Percentiles rank a stretch among this genome's conserved stretches.
Conservation (phyloP, 2,329 filamentous ascomycete species). For the Colletotrichum destructivum region DNA sequence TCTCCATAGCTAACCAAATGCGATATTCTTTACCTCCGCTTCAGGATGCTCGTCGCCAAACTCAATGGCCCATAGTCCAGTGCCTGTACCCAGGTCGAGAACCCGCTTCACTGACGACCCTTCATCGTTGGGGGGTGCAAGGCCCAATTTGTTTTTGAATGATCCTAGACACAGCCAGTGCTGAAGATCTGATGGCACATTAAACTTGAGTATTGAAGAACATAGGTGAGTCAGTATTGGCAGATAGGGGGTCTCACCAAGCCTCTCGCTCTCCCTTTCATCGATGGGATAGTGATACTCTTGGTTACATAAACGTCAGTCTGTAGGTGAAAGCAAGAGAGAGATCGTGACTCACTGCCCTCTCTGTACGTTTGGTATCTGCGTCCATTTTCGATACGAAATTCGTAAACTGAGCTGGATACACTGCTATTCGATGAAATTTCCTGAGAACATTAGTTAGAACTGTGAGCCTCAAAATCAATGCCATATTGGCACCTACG, state of each 20-base stretch:
- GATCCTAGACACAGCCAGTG: neutral
- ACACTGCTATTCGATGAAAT: neutral
- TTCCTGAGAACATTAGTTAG: too few species aligned
- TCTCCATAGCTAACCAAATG: neutral
- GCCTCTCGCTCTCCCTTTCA: neutral
- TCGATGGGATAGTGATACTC: conserved; percentile 1
- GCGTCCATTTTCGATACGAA: neutral
- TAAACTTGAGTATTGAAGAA: too few species aligned
- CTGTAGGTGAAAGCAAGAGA: neutral
- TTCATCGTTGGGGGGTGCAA: neutral
- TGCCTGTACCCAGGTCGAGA: conserved; percentile 46
- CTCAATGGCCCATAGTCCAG: conserved; percentile 46
- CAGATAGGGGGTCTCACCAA: neutral
- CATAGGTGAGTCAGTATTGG: too few species aligned
- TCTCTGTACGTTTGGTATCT: neutral
- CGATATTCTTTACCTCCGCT: conserved; percentile 43
- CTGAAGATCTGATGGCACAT: neutral
- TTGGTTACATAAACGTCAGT: neutral
- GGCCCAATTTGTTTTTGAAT: neutral
- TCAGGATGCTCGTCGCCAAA: conserved; percentile 49
- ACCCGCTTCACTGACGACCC: conserved; percentile 29
- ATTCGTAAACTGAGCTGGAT: neutral
- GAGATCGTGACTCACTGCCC: neutral
- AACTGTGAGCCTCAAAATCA: too few species aligned
- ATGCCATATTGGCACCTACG: neutral